Evolutionary conservation across 805 yeast genomes (phyloP).

Genomic region (Cyberlindnera bimundalis): DNA sequence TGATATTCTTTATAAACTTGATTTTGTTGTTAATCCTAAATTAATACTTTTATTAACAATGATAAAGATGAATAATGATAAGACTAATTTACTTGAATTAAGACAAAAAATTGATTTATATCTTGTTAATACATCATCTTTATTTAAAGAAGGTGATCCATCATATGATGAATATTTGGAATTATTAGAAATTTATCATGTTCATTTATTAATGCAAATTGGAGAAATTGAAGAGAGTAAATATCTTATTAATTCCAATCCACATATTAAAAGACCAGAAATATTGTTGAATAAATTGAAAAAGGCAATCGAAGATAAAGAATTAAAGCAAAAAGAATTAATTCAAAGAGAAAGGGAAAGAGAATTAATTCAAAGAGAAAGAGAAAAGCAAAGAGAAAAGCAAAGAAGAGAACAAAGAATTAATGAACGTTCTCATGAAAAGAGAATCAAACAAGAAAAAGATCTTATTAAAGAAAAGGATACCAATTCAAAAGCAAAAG

Average conservation of each 20-base stretch:
- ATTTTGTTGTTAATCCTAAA: conserved; percentile 20
- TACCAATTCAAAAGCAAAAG: not conserved
- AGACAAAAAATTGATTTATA: conserved; percentile 24
- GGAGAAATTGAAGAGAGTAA: conserved; percentile 23
- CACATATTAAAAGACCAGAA: conserved; percentile 16
- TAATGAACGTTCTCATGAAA: conserved; percentile 11
- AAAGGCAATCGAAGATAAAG: too few relatives aligned
- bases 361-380: conserved; percentile 10
- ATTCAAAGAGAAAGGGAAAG: conserved; percentile 7
- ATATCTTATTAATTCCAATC: conserved; percentile 19
- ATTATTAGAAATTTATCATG: conserved; percentile 24
- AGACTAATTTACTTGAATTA: conserved; percentile 15
- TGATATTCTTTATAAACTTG: conserved; percentile 11
- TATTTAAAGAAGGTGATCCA: conserved; percentile 3
- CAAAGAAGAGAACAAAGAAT: conserved; percentile 15
- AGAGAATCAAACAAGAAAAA: conserved; percentile 14
- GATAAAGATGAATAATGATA: conserved; percentile 23
- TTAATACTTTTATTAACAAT: conserved; percentile 20
- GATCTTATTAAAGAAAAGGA: too few relatives aligned
- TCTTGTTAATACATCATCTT: conserved; percentile 13
- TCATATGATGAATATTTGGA: conserved; percentile 16
- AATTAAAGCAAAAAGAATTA: conserved; percentile 9
- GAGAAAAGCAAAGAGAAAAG: conserved; percentile 12
- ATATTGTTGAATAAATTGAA: conserved; percentile 14
- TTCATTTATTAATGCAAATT: conserved; percentile 20